phyloP scores from a whole-genome alignment of 257 asterid species.

The Eustoma russellianum region DNA sequence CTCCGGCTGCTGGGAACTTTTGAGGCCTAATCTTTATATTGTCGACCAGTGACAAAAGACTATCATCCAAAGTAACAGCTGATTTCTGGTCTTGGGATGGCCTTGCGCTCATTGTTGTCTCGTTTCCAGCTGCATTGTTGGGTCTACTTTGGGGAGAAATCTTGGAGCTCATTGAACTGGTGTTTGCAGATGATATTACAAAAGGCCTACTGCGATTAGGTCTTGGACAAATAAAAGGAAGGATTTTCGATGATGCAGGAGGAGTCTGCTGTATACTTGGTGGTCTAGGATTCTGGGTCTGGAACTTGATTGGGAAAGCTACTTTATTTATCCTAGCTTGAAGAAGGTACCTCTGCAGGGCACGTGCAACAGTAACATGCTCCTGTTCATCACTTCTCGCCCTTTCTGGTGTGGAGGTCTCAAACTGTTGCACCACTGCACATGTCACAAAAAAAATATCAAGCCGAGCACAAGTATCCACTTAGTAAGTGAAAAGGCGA shows the following conservation, averaged over 20 bases:
- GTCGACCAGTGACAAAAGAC: conserved; percentile 28
- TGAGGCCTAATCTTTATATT: conserved; percentile 25
- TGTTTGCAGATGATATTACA: conserved; percentile 17
- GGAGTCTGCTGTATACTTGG: conserved; percentile 44
- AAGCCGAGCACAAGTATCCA: conserved; percentile 6
- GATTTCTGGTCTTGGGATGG: conserved; percentile 35
- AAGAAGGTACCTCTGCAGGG: conserved; percentile 61
- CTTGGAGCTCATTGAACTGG: conserved; percentile 31
- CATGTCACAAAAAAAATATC: conserved; percentile 12
- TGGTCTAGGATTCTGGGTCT: conserved; percentile 46
- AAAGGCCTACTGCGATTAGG: conserved; percentile 47
- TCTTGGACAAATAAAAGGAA: conserved; percentile 78
- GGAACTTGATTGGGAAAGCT: conserved; percentile 77
- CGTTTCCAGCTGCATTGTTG: conserved; percentile 7
- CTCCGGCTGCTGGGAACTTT: conserved; percentile 78
- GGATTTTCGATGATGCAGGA: conserved; percentile 76
- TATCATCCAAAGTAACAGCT: conserved; percentile 24
- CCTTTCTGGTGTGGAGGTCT: conserved; percentile 41
- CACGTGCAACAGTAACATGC: conserved; percentile 89
- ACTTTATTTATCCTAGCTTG: conserved; percentile 54
- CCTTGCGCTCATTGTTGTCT: conserved; percentile 8
- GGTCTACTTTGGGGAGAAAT: conserved; percentile 27
- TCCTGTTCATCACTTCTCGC: conserved; percentile 75
- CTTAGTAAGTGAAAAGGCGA: too few species aligned
- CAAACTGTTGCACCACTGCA: conserved; percentile 75